Conservation (phyloP, 2,329 filamentous ascomycete species). For the Fusarium clavum region DNA sequence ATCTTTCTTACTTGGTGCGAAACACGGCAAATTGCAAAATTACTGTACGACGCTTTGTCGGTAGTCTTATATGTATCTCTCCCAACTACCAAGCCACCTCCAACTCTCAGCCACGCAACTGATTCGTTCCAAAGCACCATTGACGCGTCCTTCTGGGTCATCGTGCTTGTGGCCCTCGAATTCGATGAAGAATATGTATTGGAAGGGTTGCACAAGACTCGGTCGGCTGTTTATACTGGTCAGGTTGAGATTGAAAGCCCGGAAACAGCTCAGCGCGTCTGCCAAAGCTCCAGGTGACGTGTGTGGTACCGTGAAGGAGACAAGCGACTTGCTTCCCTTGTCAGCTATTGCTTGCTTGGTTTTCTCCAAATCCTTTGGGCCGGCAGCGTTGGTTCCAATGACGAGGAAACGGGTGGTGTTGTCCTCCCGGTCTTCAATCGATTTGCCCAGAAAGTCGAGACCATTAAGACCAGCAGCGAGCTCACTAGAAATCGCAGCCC, state of each 20-base stretch:
- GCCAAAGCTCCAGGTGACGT: constrained; percentile 83
- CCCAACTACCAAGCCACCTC: constrained; percentile 79
- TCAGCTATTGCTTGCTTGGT: constrained; percentile 44
- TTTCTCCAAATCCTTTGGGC: constrained; percentile 44
- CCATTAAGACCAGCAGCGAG: constrained; percentile 77
- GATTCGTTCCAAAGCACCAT: constrained; percentile 69
- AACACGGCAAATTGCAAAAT: background rate
- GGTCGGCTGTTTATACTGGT: constrained; percentile 92
- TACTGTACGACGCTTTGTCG: constrained; percentile 31
- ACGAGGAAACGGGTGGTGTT: constrained; percentile 87
- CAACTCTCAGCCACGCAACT: constrained; percentile 68
- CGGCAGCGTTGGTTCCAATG: constrained; percentile 56
- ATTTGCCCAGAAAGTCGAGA: constrained; percentile 74
- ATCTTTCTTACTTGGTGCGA: constrained; percentile 24
- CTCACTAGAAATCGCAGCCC: constrained; percentile 81
- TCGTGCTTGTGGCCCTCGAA: constrained; percentile 72
- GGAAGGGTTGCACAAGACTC: constrained; percentile 79
- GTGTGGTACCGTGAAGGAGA: constrained; percentile 87
- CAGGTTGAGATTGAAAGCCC: constrained; percentile 77
- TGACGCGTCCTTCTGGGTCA: constrained; percentile 68
- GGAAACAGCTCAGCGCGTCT: constrained; percentile 83
- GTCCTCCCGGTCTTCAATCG: constrained; percentile 78
- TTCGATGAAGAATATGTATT: constrained; percentile 96
- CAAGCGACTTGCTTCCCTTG: constrained; percentile 72
- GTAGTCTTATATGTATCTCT: constrained; percentile 49